Base-by-base conservation (phyloP, 31 red algal genomes). In the Porphyra umbilicalis region DNA sequence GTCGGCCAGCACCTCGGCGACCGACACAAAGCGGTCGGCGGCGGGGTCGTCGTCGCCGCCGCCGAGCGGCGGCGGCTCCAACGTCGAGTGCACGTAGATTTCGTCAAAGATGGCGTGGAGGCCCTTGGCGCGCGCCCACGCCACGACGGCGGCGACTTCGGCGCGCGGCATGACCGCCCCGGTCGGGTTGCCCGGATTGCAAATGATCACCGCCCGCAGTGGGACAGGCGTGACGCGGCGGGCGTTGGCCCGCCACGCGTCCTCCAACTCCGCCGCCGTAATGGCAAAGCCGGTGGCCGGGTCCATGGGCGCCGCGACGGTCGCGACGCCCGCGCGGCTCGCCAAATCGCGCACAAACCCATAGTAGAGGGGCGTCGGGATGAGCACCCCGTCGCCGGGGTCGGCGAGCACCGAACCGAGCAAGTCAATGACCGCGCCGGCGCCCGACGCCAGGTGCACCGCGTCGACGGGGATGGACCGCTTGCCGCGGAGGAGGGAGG, bases 41-140 rank as follows among this genome's bases (percentile, higher is more conserved):
- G 16, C 67, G n/a, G n/a, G n/a, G n/a, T n/a, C n/a, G n/a, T n/a
- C n/a, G n/a, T 30, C 25, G 34, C 37, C 1, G 86, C 74, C 32
- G 25, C 35, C 76, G 0, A 78, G 35, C 35, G 32, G 32, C 76
- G 32, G 76, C 36, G 77, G 38, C 14, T 79, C 83, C 74, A 91
- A 86, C 33, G 93, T 91, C 35, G 90, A 90, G 8, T 83, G 40
- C 18, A 85, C 95, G 46, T 97, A 97, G 29, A 90, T 86, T 77
- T 97, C 95, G 77, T 97, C 95, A 57, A 92, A 85, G 34, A 93
- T 84, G 29, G 93, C 34, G 68, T 97, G 95, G 33, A 97, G 34
- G 32, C 39, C 76, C 36, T 88, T 83, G 6, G 80, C 8, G 33
- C 81, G 35, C 2, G 79, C 89, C 95, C 95, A 97, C 31, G 20